Evolutionary conservation across 495 filamentous ascomycete species (phyloP), one percentile per base, ranked within the genome.

Genomic region (Amphirosellinia nigrospora): DNA sequence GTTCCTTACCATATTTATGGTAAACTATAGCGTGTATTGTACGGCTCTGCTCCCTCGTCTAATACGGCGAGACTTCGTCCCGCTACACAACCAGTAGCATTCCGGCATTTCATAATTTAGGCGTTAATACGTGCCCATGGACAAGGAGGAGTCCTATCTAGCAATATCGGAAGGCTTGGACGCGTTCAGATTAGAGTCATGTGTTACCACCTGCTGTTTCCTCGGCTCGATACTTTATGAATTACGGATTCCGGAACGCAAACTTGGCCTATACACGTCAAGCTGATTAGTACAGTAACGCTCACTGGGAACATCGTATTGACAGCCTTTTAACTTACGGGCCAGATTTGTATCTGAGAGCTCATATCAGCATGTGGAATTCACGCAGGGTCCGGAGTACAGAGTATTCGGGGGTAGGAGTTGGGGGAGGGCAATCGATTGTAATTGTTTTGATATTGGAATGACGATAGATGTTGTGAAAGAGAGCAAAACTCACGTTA

Each of bases 401-500:
- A 67, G 19, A 7, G 52, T 32, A 8, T 4, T 41, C 15, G 34
- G 34, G 50, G 38, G 26, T 56, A 21, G 26, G 21, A 19, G 52
- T 11, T 1, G 28, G 34, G 1, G 28, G 26, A 30, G 26, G n/a
- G n/a, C n/a, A n/a, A n/a, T n/a, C n/a, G n/a, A n/a, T n/a, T n/a
- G n/a, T n/a, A n/a, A n/a, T n/a, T 41, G 19, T 43, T 48, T 56
- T 11, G 41, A 19, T 7, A 19, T 8, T 8, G 19, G 48, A 53
- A 39, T 53, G n/a, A 53, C 19, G 21, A 64, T 64, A 50, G 43
- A 63, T 5, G 56, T 30, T 21, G 28, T 32, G 50, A 64, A 70
- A 46, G 41, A 43, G 9, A 10, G 38, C 11, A 45, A 4, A 62
- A 76, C 75, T 69, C 69, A 92, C 90, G 76, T 92, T 94, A 21